These are phyloP conservation scores for Mucor irregularis DNA, from an alignment of 371 early-diverging fungal genomes.

Conservation along the genomic window DNA sequence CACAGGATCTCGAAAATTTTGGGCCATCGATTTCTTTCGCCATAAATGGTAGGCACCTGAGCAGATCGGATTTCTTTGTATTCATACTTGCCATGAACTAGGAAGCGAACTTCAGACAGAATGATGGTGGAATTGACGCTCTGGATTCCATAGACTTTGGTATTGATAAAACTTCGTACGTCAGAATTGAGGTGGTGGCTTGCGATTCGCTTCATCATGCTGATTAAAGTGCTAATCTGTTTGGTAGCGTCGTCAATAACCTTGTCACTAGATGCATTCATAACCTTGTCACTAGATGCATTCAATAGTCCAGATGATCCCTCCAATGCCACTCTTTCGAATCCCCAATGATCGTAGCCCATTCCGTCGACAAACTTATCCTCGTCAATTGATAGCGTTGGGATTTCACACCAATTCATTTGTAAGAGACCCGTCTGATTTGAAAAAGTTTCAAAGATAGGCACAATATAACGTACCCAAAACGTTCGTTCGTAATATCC, in stretches of 20 bases:
- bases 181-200: slow-evolving; percentile 12
- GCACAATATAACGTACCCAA: slow-evolving; percentile 10
- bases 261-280: no score
- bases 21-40: slow-evolving; percentile 6
- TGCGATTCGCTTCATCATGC: slow-evolving; percentile 18
- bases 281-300: slow-evolving; percentile 5
- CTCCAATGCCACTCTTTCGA: slow-evolving; percentile 13
- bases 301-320: slow-evolving; percentile 9
- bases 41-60: slow-evolving; percentile 6
- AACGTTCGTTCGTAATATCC: slow-evolving; percentile 10
- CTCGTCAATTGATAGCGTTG: neutral
- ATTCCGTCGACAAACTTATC: neutral
- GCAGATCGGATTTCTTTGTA: slow-evolving; percentile 7
- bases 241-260: slow-evolving; percentile 16
- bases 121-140: slow-evolving; percentile 1
- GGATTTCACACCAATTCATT: slow-evolving; percentile 9
- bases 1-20: slow-evolving; percentile 9
- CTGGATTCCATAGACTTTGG: slow-evolving; percentile 6
- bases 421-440: slow-evolving; percentile 11
- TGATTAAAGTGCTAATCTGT: slow-evolving; percentile 8
- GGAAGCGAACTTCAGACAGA: slow-evolving; percentile 1
- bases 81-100: neutral
- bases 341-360: slow-evolving; percentile 1
- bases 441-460: slow-evolving; percentile 11
- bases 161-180: slow-evolving; percentile 4